Evolutionary conservation across 768 basidiomycete genomes (phyloP).

Genomic region (Suillus occidentalis): DNA sequence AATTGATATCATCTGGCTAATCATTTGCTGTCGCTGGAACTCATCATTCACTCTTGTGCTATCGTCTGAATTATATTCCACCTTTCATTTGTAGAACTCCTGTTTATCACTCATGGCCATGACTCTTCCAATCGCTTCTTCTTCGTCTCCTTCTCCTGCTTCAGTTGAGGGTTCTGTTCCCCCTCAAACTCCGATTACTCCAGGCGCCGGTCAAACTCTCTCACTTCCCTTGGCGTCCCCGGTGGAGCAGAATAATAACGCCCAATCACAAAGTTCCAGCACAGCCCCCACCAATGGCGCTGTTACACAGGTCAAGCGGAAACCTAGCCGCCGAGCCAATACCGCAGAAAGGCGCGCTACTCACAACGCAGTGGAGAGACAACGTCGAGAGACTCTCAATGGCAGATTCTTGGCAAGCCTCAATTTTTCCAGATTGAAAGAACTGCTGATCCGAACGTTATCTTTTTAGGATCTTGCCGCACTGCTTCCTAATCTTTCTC

Average conservation of each 20-base stretch:
- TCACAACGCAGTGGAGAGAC: slow-evolving; percentile 96
- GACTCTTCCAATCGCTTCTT: slow-evolving; percentile 40
- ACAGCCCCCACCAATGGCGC: slow-evolving; percentile 19
- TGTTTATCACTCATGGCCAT: slow-evolving; percentile 31
- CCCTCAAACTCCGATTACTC: slow-evolving; percentile 51
- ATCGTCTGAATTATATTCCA: slow-evolving; percentile 12
- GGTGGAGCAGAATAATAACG: slow-evolving; percentile 18
- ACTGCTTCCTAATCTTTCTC: slow-evolving; percentile 86
- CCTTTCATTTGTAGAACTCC: slow-evolving; percentile 17
- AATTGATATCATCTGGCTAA: slow-evolving; percentile 19
- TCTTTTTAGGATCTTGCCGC: slow-evolving; percentile 82
- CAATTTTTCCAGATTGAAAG: slow-evolving; percentile 12
- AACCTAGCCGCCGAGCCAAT: slow-evolving; percentile 86
- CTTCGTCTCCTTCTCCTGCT: slow-evolving; percentile 39
- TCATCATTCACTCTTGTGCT: slow-evolving; percentile 6
- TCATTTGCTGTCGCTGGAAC: slow-evolving; percentile 16
- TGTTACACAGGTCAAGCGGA: slow-evolving; percentile 61
- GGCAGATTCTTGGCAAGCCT: slow-evolving; percentile 79
- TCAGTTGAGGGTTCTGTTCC: slow-evolving; percentile 44
- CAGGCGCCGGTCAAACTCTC: slow-evolving; percentile 35
- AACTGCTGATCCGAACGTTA: slow-evolving; percentile 7
- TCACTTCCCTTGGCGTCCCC: slow-evolving; percentile 34
- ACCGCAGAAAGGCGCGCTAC: slow-evolving; percentile 95
- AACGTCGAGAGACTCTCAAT: slow-evolving; percentile 90
- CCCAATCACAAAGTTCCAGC: slow-evolving; percentile 23